Evolutionary conservation across 257 asterid genomes (phyloP), one percentile per base, ranked within the genome.

Genomic region (Euphrasia confusa): DNA sequence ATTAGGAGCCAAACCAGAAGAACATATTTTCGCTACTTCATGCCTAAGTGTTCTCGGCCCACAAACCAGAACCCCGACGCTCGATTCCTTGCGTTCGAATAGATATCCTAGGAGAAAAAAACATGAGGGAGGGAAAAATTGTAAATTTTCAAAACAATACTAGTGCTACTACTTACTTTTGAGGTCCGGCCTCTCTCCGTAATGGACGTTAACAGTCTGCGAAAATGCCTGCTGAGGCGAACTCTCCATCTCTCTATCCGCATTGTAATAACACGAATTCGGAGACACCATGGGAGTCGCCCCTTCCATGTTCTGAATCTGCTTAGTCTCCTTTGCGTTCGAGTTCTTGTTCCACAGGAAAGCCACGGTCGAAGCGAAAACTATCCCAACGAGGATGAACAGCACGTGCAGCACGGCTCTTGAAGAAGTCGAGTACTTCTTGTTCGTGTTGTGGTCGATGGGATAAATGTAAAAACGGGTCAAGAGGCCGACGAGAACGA

Each of bases 401-500:
- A 70, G 39, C 48, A 70, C 71, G 70, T 70, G 58, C 56, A 61
- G 10, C n/a, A 37, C 30, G 11, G 32, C 53, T 13, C 48, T 56
- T 49, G 54, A 50, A 65, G 47, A 2, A 60, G 30, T 56, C 1
- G 73, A 49, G 18, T 55, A 67, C 3, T 55, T 42, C 72, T 6
- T 27, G 26, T 67, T 67, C 1, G 73, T 26, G 70, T 72, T 72
- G 3, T 37, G 48, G 39, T 75, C 73, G 11, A 78, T 26, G 12
- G 83, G 83, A 63, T 74, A 78, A 37, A 78, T 57, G 56, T 67
- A 30, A 62, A 52, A 78, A 0, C 66, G 73, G 2, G 77, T 78
- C 48, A 71, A 47, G 60, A 65, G 2, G 10, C 83, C 75, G 4
- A 74, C 6, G 13, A 71, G 33, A 1, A 78, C 1, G 7, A 78